Base-by-base conservation (phyloP, 2,329 filamentous ascomycete species). In the Ploettnerulaceae sp. region DNA sequence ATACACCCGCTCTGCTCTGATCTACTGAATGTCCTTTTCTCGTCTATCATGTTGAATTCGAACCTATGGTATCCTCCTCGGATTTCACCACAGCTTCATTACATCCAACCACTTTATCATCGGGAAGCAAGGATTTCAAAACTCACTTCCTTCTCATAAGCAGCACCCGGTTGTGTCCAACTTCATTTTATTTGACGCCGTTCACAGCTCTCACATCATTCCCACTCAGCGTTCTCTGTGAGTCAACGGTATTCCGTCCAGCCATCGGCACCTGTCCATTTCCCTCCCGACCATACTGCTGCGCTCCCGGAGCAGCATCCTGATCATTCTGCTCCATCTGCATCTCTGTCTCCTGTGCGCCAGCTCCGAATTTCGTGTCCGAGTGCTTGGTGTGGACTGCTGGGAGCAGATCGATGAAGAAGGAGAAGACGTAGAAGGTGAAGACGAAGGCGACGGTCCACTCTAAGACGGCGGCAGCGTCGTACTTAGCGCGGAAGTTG, bases 391-490 rank as follows among this genome's bases (percentile, higher is more conserved):
- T 58, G 12, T 49, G 45, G 0, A 61, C 51, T 8, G 88, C 87
- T 0, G 93, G 93, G 54, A 86, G 75, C 39, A 98, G 79, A 68
- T 98, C 91, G 63, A 96, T 75, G 61, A 84, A 76, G 71, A 95
- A 97, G 51, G 84, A 89, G 53, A 91, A 76, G 51, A 94, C 75
- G 69, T 95, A 97, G 62, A 90, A 84, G 43, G 86, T 87, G 69
- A 90, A 96, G 62, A 95, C 74, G 61, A 95, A 81, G 24, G 89
- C 79, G 54, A 96, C 81, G 50, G 79, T 63, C 79, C 79, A 83
- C 69, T 97, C 91, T 24, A 96, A 66, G 42, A 94, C 70, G 5
- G 89, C 93, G 29, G 83, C 88, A 1, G 71, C 67, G 65, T 93
- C 84, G 58, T 74, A 75, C 18, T 72, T 60, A 7, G 68, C 49